Percentiles rank a stretch among this genome's conserved stretches.
These are phyloP conservation scores for Macroventuria anomochaeta DNA, from an alignment of 2,329 filamentous ascomycete genomes.

Conservation along the genomic window DNA sequence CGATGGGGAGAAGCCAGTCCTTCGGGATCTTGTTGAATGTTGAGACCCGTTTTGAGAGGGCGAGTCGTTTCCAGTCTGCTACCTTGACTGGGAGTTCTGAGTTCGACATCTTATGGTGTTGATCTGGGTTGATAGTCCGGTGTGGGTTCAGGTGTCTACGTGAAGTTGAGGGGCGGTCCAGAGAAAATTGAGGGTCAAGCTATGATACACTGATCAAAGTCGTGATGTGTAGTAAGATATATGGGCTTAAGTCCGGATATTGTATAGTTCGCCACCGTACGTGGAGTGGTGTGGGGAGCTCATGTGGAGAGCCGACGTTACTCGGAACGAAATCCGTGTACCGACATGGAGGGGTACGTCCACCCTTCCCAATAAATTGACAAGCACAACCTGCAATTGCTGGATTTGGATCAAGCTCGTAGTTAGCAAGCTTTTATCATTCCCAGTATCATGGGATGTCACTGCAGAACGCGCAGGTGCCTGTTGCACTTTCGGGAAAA, in stretches of 20 bases:
- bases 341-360: constrained; percentile 8
- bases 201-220: neutral
- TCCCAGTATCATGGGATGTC: too few species aligned
- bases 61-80: constrained; percentile 41
- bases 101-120: neutral
- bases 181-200: neutral
- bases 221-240: neutral
- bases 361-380: neutral
- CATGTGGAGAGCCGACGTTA: constrained; percentile 14
- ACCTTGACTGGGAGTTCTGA: neutral
- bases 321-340: neutral
- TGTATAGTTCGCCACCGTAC: neutral
- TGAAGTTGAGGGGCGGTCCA: neutral
- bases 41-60: constrained; percentile 38
- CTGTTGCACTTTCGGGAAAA: too few species aligned
- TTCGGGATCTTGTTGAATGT: constrained; percentile 40
- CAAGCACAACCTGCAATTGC: neutral
- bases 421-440: neutral
- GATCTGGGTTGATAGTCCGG: neutral
- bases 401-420: neutral
- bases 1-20: constrained; percentile 41
- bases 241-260: neutral
- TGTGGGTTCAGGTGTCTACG: neutral
- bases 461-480: too few species aligned
- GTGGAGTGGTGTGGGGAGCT: constrained; percentile 8